Percentiles rank a stretch among this genome's conserved stretches.
These are phyloP conservation scores for Umbelopsis sp. DNA, from an alignment of 192 early-diverging fungal species.

Conservation along the genomic window DNA sequence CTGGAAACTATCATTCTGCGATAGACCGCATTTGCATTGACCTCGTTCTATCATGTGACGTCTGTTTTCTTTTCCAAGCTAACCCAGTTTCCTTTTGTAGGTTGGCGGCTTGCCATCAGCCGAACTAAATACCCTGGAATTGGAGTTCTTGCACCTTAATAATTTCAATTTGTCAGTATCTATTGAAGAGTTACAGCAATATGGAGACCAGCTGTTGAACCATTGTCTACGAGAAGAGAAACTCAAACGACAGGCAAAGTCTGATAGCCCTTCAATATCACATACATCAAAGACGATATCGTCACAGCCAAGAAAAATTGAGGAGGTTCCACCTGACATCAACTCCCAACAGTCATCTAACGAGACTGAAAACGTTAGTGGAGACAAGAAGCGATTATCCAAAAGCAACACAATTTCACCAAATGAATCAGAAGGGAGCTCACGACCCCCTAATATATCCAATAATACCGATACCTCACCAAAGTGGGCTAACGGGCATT, in stretches of 20 bases:
- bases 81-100: conserved; percentile 42
- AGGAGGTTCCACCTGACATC: conserved; percentile 1
- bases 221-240: conserved; percentile 56
- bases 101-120: conserved; percentile 85
- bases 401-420: background rate
- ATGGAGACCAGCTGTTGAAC: conserved; percentile 72
- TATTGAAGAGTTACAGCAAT: conserved; percentile 78
- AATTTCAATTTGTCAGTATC: conserved; percentile 81
- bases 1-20: background rate
- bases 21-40: background rate
- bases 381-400: background rate
- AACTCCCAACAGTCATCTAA: background rate
- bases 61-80: background rate
- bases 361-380: background rate
- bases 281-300: conserved; percentile 1
- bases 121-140: conserved; percentile 87
- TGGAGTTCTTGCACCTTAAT: conserved; percentile 82
- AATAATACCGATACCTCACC: conserved; percentile 17
- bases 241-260: conserved; percentile 16
- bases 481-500: conserved; percentile 11
- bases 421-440: background rate
- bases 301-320: background rate
- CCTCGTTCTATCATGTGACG: conserved; percentile 11
- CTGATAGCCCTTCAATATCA: background rate
- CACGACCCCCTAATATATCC: background rate